Evolutionary conservation across 164 flowering plant species (phyloP), one percentile per base, ranked within the genome.

Genomic region (Magnolia kwangsiensis): DNA sequence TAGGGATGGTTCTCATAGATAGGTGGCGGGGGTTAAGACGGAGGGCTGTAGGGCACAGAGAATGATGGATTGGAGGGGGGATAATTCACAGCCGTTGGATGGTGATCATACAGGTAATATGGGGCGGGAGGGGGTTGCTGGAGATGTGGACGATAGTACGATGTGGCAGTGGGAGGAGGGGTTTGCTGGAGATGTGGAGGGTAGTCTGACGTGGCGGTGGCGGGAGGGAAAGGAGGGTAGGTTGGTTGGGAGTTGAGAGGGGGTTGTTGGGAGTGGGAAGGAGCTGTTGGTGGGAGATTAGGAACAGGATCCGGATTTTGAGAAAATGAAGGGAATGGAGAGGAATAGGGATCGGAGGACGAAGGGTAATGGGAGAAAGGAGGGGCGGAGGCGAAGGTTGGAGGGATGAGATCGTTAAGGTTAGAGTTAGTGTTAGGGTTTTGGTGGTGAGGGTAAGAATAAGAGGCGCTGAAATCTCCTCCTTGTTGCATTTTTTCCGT

Each of bases 291-390:
- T 81, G 80, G 82, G 55, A 81, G 71, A 58, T 63, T 74, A 50
- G 87, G 84, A 61, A 67, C 31, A 51, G 86, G 88, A 61, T 71
- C 63, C 51, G 70, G 16, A 76, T 61, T 29, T n/a, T 31, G 78
- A 23, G 78, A 20, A 14, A 29, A 55, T 21, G 51, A 68, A 45
- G 69, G 69, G 72, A 24, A 71, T 63, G 69, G 23, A 8, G 74
- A 16, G 74, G 70, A 51, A 14, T 21, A 50, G 63, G 67, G 27
- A 67, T 50, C 51, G 1, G 74, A 51, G 49, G 74, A 76, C 29
- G 88, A 69, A 67, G 84, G 21, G 84, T 83, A 87, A 55, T 80
- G 71, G 81, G 89, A 71, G 84, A 83, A 89, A 3, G 95, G 98
- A 19, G 98, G 98, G 0, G 83, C 70, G 13, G 75, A 67, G 51